Conservation (phyloP, 2,329 filamentous ascomycete genomes). For the Ophiostoma fasciatum region DNA sequence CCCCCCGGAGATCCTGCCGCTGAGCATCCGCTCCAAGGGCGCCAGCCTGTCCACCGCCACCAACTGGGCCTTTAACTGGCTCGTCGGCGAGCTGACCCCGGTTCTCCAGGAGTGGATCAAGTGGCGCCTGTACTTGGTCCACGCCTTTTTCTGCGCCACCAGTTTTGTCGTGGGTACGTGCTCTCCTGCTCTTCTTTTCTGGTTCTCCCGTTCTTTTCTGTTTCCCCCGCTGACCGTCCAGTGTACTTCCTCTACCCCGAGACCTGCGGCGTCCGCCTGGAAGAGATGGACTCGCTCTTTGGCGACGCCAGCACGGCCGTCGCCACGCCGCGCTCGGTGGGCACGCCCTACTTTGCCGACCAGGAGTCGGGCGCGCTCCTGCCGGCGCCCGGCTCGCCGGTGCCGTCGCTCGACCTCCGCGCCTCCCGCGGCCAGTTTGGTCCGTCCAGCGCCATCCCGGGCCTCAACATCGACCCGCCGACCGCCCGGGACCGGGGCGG, state of each 20-base stretch:
- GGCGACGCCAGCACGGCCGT: constrained; percentile 80
- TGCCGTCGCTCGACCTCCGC: constrained; percentile 61
- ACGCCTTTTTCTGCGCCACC: constrained; percentile 90
- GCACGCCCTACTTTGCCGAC: constrained; percentile 60
- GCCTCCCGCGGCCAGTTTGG: constrained; percentile 32
- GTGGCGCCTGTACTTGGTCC: constrained; percentile 87
- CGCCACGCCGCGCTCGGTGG: constrained; percentile 57
- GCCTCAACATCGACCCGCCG: constrained; percentile 69
- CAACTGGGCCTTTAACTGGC: constrained; percentile 98
- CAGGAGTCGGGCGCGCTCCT: constrained; percentile 70
- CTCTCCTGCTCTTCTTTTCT: constrained; percentile 61
- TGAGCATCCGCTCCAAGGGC: constrained; percentile 94
- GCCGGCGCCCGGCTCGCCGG: constrained; percentile 60
- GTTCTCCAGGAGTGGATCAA: constrained; percentile 82
- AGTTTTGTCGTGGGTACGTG: constrained; percentile 90
- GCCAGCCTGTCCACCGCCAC: constrained; percentile 90
- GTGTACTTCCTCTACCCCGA: constrained; percentile 98
- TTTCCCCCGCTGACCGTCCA: constrained; percentile 21
- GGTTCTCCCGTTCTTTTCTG: not conserved
- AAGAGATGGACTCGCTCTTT: constrained; percentile 93
- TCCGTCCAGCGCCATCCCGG: constrained; percentile 57
- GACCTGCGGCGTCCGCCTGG: constrained; percentile 84
- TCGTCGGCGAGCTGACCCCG: constrained; percentile 90
- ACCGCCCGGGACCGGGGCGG: constrained; percentile 34
- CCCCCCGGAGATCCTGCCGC: constrained; percentile 91